Evolutionary conservation across 1,284 basidiomycete species (phyloP), one percentile per base, ranked within the genome.

Genomic region (Exsudoporus floridanus): DNA sequence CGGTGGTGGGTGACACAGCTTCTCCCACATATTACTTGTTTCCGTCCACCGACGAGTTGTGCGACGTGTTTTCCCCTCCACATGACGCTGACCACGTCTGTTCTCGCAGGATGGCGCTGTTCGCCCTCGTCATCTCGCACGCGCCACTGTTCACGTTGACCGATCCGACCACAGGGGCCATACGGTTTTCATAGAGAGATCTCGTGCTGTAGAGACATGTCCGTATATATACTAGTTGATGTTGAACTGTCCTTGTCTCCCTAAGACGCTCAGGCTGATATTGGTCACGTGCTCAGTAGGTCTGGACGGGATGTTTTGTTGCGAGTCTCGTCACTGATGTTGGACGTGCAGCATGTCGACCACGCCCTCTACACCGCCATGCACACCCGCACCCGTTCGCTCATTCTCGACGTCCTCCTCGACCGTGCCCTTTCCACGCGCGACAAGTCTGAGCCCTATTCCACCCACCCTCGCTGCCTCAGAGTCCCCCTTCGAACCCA

Each of bases 21-120:
- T 46, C 23, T 38, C 7, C 31, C 38, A 49, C 60, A 45, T 58
- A 52, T 49, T 44, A 38, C 45, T 45, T 52, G 51, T 53, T 48
- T 58, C 57, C 56, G 64, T 55, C 47, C 52, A 39, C 59, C 56
- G 61, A 66, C 55, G 65, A 52, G 47, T 52, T 18, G 40, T 46
- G 16, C 18, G 43, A 35, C 57, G 54, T 8, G 46, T 34, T 28
- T 49, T 44, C 48, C n/a, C 21, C 48, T 23, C 52, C 51, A 59
- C 62, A 58, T 62, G 54, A 63, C 36, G 44, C 61, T 65, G 51
- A 68, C 65, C 61, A 63, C 55, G 67, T 50, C 40, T 60, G 42
- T 64, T 62, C 65, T 37, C 57, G 57, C 58, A 72, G 66, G 67
- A 72, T 71, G 58, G 69, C 66, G 40, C 44, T 67, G 44, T 67